These are phyloP conservation scores for Chiua virens DNA, from an alignment of 768 basidiomycete species.

Conservation along the genomic window DNA sequence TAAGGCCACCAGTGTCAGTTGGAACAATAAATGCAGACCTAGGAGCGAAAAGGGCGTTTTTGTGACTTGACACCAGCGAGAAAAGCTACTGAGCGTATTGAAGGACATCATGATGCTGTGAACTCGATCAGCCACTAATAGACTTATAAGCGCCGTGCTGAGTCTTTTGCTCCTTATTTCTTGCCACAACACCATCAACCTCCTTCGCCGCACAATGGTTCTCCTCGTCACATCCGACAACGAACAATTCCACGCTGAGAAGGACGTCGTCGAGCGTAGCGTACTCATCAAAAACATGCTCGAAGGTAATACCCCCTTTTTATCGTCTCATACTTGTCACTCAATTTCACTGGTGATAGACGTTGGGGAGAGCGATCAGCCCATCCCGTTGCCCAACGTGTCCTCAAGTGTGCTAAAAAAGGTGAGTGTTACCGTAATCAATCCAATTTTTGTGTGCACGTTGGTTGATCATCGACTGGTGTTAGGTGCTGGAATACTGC, in stretches of 20 bases:
- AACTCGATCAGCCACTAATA: slow-evolving; percentile 13
- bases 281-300: slow-evolving; percentile 99
- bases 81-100: slow-evolving; percentile 33
- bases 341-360: slow-evolving; percentile 46
- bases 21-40: slow-evolving; percentile 20
- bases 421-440: slow-evolving; percentile 41
- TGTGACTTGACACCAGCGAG: slow-evolving; percentile 39
- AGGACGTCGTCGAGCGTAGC: slow-evolving; percentile 91
- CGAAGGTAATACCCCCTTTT: slow-evolving; percentile 60
- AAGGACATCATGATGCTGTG: slow-evolving; percentile 15
- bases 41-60: slow-evolving; percentile 51
- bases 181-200: slow-evolving; percentile 6
- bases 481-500: slow-evolving; percentile 96
- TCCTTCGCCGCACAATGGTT: slow-evolving; percentile 54
- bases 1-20: neutral
- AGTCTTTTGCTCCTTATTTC: neutral
- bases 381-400: slow-evolving; percentile 93
- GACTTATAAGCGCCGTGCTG: slow-evolving; percentile 5
- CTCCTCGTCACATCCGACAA: slow-evolving; percentile 93
- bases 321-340: neutral
- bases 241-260: slow-evolving; percentile 91
- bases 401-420: slow-evolving; percentile 92
- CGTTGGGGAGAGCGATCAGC: slow-evolving; percentile 91
- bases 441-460: neutral
- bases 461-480: slow-evolving; percentile 1